Evolutionary conservation across 768 basidiomycete genomes (phyloP).

Genomic region (Clathrus columnatus): DNA sequence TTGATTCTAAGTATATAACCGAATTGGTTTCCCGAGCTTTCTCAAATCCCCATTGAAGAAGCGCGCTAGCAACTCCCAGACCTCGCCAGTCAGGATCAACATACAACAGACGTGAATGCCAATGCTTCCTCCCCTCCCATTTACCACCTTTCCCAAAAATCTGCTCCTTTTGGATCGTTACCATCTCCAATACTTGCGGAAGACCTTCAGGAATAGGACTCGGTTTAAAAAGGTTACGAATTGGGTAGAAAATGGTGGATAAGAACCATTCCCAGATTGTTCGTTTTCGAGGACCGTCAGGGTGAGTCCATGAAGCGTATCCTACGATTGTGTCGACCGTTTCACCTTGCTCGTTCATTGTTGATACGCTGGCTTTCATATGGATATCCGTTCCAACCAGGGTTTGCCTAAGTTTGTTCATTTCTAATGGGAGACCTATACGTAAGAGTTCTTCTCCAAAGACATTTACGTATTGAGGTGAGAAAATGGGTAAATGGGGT

Average conservation of each 20-base stretch:
- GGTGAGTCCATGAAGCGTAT: neutral
- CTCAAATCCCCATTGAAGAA: conserved; percentile 7
- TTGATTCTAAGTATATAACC: conserved; percentile 3
- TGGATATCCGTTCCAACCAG: neutral
- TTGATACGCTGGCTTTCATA: neutral
- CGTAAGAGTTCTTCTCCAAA: neutral
- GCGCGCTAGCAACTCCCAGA: conserved; percentile 2
- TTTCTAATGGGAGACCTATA: neutral
- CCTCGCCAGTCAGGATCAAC: conserved; percentile 6
- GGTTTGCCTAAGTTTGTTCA: neutral
- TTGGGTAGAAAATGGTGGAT: conserved; percentile 1
- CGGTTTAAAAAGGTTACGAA: neutral
- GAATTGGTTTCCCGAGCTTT: neutral
- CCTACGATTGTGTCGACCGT: conserved; percentile 2
- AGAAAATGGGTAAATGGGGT: neutral
- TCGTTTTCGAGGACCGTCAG: neutral
- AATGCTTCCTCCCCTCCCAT: conserved; percentile 6
- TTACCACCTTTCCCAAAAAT: conserved; percentile 3
- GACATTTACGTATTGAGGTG: neutral
- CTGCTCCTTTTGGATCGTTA: neutral
- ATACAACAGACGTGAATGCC: conserved; percentile 6
- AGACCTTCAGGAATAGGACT: neutral
- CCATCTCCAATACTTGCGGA: neutral
- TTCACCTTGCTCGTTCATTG: neutral
- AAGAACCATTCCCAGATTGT: conserved; percentile 9